phyloP scores from a whole-genome alignment of 2,329 filamentous ascomycete genomes.

The Aspergillus quadrilineatus region DNA sequence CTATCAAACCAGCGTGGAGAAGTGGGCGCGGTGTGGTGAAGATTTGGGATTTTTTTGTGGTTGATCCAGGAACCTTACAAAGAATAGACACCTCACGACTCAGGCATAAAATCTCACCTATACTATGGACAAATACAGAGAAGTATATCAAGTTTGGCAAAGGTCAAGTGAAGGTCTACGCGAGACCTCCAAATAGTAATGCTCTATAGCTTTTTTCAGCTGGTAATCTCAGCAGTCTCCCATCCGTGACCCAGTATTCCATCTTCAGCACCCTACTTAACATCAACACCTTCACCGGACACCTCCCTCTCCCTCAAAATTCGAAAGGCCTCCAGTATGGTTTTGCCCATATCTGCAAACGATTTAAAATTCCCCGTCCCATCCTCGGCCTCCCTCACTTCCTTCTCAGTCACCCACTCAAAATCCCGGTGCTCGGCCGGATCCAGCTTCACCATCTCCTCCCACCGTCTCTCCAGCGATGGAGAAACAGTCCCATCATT shows the following conservation, averaged over 20 bases:
- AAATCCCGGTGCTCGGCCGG: conserved; percentile 37
- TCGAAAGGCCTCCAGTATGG: conserved; percentile 7
- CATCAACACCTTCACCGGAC: not conserved
- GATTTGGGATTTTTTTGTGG: conserved; percentile 2
- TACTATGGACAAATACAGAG: not conserved
- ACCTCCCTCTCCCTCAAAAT: not conserved
- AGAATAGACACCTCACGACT: conserved; percentile 1
- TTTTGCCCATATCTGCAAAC: conserved; percentile 3
- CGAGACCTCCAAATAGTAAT: no score
- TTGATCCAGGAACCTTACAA: not conserved
- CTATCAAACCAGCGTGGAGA: not conserved
- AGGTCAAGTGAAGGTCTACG: no score
- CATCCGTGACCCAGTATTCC: not conserved
- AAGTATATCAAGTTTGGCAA: no score
- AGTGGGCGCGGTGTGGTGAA: not conserved
- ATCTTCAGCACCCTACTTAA: not conserved
- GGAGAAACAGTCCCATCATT: not conserved
- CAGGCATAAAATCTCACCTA: not conserved
- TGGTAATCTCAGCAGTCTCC: no score
- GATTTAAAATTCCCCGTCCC: not conserved
- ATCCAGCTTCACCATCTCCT: conserved; percentile 30
- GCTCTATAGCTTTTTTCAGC: no score
- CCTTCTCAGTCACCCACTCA: conserved; percentile 40
- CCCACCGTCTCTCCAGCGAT: conserved; percentile 13
- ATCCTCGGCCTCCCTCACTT: conserved; percentile 25